These are phyloP conservation scores for Aspergillus fructus DNA, from an alignment of 2,329 filamentous ascomycete species.

Conservation along the genomic window DNA sequence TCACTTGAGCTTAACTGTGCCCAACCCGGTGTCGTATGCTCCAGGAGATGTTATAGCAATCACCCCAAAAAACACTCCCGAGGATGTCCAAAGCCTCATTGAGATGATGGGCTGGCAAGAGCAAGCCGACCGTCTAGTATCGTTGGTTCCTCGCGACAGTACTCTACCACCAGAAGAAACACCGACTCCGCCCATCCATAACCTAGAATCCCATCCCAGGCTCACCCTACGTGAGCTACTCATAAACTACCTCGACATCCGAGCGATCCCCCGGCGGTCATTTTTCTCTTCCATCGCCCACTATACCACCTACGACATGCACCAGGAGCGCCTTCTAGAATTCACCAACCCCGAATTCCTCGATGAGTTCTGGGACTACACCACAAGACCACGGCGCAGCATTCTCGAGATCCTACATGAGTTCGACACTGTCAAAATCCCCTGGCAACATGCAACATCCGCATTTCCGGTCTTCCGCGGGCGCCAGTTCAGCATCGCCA, in stretches of 20 bases:
- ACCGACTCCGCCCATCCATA: conserved; percentile 34
- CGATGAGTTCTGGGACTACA: conserved; percentile 95
- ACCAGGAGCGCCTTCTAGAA: conserved; percentile 79
- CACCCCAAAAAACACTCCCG: conserved; percentile 81
- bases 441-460: conserved; percentile 68
- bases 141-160: conserved; percentile 42
- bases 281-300: conserved; percentile 80
- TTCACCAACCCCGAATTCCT: conserved; percentile 76
- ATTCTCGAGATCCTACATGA: conserved; percentile 92
- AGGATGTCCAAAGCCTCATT: conserved; percentile 77
- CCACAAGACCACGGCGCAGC: conserved; percentile 81
- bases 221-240: conserved; percentile 73
- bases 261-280: conserved; percentile 79
- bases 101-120: conserved; percentile 74
- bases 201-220: conserved; percentile 33
- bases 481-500: conserved; percentile 92
- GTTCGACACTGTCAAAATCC: conserved; percentile 80
- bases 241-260: conserved; percentile 82
- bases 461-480: conserved; percentile 80
- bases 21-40: conserved; percentile 48
- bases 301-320: conserved; percentile 69
- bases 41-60: conserved; percentile 82
- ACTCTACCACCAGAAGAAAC: conserved; percentile 23
- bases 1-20: conserved; percentile 62
- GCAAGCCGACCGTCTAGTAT: conserved; percentile 69